Evolutionary conservation across 2,329 filamentous ascomycete species (phyloP).

Genomic region (Bimuria novae-zelandiae): DNA sequence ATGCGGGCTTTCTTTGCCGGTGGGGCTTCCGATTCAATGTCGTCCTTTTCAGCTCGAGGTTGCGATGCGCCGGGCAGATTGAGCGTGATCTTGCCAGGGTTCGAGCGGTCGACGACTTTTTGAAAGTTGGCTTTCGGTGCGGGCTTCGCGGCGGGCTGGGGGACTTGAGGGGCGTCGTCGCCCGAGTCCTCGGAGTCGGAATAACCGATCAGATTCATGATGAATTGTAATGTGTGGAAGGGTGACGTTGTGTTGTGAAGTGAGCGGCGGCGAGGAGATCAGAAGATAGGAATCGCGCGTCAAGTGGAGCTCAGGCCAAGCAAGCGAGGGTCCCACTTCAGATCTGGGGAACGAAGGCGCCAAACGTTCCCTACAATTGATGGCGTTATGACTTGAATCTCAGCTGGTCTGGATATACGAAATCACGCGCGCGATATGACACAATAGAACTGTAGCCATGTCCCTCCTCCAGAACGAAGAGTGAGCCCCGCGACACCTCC

Average conservation of each 20-base stretch:
- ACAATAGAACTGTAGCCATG: constrained; percentile 34
- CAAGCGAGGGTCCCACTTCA: constrained; percentile 2
- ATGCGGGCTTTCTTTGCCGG: constrained; percentile 74
- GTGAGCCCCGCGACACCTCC: constrained; percentile 32
- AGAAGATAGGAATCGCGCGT: background rate
- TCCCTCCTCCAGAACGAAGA: constrained; percentile 53
- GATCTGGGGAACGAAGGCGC: background rate
- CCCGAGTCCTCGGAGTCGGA: constrained; percentile 78
- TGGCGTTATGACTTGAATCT: constrained; percentile 10
- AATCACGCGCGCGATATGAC: constrained; percentile 21
- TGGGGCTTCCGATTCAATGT: constrained; percentile 48
- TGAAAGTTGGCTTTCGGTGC: constrained; percentile 66
- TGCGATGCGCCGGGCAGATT: constrained; percentile 66
- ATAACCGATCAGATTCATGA: constrained; percentile 81
- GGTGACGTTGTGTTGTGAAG: too few species aligned
- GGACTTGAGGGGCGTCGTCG: constrained; percentile 53
- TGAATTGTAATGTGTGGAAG: constrained; percentile 11
- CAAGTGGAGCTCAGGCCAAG: constrained; percentile 5
- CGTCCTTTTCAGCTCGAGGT: constrained; percentile 44
- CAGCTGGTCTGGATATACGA: constrained; percentile 41
- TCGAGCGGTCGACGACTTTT: constrained; percentile 80
- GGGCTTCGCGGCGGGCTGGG: constrained; percentile 48
- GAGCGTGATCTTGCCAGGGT: constrained; percentile 82
- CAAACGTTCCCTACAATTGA: background rate
- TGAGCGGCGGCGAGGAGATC: constrained; percentile 16